Evolutionary conservation across 2,329 filamentous ascomycete genomes (phyloP).

Genomic region (Plectosphaerella plurivora): DNA sequence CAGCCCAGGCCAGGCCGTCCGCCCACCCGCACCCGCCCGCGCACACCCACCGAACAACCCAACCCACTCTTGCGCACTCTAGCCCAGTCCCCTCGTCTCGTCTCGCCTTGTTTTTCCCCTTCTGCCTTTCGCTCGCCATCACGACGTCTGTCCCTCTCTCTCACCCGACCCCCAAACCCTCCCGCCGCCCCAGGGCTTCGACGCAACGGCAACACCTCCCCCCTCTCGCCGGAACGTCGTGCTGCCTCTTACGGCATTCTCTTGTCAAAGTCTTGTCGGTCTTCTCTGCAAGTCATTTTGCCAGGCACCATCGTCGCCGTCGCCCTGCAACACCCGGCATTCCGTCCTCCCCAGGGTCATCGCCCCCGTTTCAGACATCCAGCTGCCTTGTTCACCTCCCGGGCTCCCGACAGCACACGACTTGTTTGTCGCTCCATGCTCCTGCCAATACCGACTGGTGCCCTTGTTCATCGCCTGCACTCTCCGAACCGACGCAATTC

Average conservation of each 20-base stretch:
- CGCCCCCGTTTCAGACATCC: not conserved
- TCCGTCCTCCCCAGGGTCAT: not conserved
- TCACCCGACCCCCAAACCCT: not conserved
- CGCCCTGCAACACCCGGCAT: not conserved
- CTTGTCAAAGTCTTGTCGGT: too few relatives aligned
- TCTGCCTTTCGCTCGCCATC: constrained; percentile 8
- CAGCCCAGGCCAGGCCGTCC: constrained; percentile 1
- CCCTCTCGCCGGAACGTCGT: not conserved
- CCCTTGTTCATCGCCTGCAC: too few relatives aligned
- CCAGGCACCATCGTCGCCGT: too few relatives aligned
- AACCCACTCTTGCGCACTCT: not conserved
- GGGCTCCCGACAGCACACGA: too few relatives aligned
- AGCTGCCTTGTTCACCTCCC: not conserved
- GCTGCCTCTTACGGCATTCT: too few relatives aligned
- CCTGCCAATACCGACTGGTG: too few relatives aligned
- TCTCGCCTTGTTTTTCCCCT: constrained; percentile 4
- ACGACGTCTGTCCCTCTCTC: constrained; percentile 2
- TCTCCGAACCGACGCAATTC: too few relatives aligned
- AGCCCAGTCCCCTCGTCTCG: not conserved
- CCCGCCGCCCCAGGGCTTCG: not conserved
- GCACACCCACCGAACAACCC: not conserved
- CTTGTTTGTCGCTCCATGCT: too few relatives aligned
- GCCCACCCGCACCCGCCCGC: not conserved
- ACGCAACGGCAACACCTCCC: not conserved
- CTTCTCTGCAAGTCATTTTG: too few relatives aligned